A percentile compares a stretch with the other conserved stretches of the same genome.
phyloP scores from a whole-genome alignment of 2,329 filamentous ascomycete species.

The Arthroderma uncinatum region DNA sequence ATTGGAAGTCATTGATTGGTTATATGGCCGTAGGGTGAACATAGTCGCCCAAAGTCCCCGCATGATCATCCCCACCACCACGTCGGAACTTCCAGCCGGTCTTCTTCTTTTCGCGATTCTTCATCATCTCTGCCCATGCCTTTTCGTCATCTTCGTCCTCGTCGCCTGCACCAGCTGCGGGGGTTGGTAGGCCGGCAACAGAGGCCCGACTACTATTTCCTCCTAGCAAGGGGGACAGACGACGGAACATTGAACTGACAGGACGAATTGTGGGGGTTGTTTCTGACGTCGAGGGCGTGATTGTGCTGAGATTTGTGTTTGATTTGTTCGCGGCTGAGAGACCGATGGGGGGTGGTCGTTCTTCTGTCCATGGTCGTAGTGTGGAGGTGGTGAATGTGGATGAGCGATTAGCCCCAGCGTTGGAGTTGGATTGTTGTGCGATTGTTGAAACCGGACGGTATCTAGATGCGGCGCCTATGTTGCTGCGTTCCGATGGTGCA shows the following conservation, averaged over 20 bases:
- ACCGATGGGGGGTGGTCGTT: constrained; percentile 17
- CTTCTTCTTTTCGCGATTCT: constrained; percentile 40
- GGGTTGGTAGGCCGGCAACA: constrained; percentile 6
- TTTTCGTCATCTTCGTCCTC: constrained; percentile 40
- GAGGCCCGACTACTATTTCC: background rate
- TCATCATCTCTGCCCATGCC: constrained; percentile 42
- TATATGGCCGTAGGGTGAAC: constrained; percentile 26
- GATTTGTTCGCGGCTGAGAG: constrained; percentile 20
- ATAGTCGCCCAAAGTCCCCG: constrained; percentile 24
- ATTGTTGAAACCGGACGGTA: constrained; percentile 79
- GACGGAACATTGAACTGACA: constrained; percentile 16
- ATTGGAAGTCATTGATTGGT: background rate
- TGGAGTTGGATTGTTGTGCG: constrained; percentile 21
- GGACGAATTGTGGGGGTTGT: constrained; percentile 23
- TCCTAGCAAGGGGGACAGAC: constrained; percentile 8
- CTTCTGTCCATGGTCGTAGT: constrained; percentile 26
- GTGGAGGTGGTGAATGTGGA: constrained; percentile 27
- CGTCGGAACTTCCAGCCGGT: constrained; percentile 38
- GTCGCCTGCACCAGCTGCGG: constrained; percentile 14
- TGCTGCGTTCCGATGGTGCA: constrained; percentile 90
- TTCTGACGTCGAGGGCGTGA: constrained; percentile 15
- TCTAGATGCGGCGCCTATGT: constrained; percentile 74
- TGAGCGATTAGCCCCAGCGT: constrained; percentile 16
- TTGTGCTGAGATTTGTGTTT: constrained; percentile 15
- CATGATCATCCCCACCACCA: constrained; percentile 18